Conservation (phyloP, 192 early-diverging fungal genomes). For the Mortierella hygrophila region DNA sequence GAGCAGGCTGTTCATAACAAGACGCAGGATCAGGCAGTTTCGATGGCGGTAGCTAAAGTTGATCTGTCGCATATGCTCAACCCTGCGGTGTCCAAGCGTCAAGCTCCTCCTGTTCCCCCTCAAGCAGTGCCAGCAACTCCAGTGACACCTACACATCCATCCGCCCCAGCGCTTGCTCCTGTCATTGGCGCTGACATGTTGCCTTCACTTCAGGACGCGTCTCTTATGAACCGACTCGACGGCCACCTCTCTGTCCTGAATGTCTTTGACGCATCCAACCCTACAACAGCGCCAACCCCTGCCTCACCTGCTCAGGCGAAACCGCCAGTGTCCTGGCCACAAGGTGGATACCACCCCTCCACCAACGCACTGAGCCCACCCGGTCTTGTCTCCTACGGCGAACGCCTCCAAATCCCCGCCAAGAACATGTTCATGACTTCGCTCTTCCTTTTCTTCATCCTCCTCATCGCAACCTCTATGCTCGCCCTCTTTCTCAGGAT, state of each 20-base stretch:
- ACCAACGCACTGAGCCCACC: slow-evolving; percentile 5
- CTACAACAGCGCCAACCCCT: neutral
- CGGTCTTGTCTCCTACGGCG: slow-evolving; percentile 39
- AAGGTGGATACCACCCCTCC: neutral
- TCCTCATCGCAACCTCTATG: slow-evolving; percentile 38
- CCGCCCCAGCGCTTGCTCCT: neutral
- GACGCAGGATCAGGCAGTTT: neutral
- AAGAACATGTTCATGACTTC: slow-evolving; percentile 56
- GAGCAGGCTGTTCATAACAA: slow-evolving; percentile 9
- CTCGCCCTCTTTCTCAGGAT: slow-evolving; percentile 24
- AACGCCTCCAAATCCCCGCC: slow-evolving; percentile 44
- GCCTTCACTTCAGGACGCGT: slow-evolving; percentile 17
- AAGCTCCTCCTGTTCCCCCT: neutral
- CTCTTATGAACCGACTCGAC: slow-evolving; percentile 25
- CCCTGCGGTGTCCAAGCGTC: neutral
- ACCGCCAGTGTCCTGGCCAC: slow-evolving; percentile 9
- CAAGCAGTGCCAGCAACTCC: neutral
- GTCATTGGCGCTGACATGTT: slow-evolving; percentile 2
- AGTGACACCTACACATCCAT: neutral
- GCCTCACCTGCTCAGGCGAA: neutral
- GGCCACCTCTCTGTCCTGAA: neutral
- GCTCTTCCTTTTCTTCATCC: slow-evolving; percentile 38
- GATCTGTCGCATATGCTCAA: neutral
- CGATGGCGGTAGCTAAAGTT: neutral
- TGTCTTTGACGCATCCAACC: neutral